Evolutionary conservation across 352 stramenopile genomes (phyloP).

Genomic region (Phytophthora podocarpi): DNA sequence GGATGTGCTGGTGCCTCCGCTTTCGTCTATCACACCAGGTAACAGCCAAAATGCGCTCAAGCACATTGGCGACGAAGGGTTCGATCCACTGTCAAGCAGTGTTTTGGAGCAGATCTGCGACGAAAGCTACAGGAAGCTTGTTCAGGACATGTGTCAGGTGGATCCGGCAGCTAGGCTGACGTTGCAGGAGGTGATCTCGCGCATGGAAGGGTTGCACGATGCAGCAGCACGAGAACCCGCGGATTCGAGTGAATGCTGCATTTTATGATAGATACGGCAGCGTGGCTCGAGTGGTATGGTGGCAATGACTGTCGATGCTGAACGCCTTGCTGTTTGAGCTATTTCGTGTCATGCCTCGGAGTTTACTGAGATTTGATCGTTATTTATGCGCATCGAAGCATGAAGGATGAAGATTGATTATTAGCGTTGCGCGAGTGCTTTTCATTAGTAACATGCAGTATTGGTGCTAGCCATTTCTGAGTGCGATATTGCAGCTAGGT

Average conservation of each 20-base stretch:
- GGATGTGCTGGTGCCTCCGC: constrained; percentile 24
- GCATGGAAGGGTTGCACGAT: constrained; percentile 19
- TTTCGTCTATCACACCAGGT: constrained; percentile 6
- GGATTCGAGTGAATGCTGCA: constrained; percentile 26
- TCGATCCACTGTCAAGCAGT: constrained; percentile 14
- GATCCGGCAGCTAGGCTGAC: constrained; percentile 15
- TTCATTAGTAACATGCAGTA: no score
- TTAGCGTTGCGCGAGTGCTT: no score
- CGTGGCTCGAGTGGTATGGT: not conserved
- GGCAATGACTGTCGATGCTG: no score
- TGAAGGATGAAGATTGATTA: no score
- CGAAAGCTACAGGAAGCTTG: constrained; percentile 9
- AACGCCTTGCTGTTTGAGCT: not conserved
- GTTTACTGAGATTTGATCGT: not conserved
- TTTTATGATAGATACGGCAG: constrained; percentile 13
- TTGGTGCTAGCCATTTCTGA: no score
- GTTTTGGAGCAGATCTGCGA: constrained; percentile 1
- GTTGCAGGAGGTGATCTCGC: constrained; percentile 9
- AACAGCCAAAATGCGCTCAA: not conserved
- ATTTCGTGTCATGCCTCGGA: not conserved
- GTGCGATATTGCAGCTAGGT: no score
- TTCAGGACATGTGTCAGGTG: constrained; percentile 21
- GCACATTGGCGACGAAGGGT: constrained; percentile 24
- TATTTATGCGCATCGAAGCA: not conserved
- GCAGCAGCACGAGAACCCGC: constrained; percentile 4